Percentiles rank a stretch among this genome's conserved stretches.
phyloP scores from a whole-genome alignment of 768 basidiomycete species.

The Termitomyces sp. region DNA sequence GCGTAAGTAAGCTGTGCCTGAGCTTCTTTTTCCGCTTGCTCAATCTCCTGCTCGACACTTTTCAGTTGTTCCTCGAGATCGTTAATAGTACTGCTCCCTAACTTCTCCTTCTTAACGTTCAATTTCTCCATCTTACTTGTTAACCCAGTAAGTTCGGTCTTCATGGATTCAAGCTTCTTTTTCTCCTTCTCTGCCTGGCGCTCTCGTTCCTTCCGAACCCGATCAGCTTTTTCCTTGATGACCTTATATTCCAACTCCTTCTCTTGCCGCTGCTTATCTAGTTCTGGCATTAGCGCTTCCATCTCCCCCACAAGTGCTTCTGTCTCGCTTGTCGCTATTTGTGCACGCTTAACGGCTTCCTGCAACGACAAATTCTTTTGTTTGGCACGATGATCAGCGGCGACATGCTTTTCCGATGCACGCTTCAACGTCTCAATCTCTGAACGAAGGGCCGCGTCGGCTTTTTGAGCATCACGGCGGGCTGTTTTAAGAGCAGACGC shows the following conservation, averaged over 20 bases:
- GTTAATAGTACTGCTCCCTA: conserved; percentile 51
- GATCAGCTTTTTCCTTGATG: conserved; percentile 46
- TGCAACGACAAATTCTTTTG: conserved; percentile 87
- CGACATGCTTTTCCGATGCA: conserved; percentile 72
- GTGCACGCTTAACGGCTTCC: conserved; percentile 80
- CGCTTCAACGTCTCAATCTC: conserved; percentile 85
- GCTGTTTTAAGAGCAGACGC: conserved; percentile 68
- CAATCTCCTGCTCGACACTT: conserved; percentile 57
- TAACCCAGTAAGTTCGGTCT: conserved; percentile 50
- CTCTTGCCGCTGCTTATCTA: conserved; percentile 30
- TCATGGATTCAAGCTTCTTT: conserved; percentile 50
- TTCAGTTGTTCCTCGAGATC: conserved; percentile 67
- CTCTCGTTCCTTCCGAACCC: conserved; percentile 37
- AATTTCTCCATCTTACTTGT: conserved; percentile 66
- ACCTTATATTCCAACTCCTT: conserved; percentile 37
- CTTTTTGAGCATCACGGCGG: conserved; percentile 78
- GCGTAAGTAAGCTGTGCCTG: conserved; percentile 8
- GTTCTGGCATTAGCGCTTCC: conserved; percentile 35
- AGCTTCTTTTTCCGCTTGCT: conserved; percentile 32
- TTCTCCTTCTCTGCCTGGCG: conserved; percentile 39
- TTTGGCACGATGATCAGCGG: conserved; percentile 71
- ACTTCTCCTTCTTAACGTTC: conserved; percentile 55
- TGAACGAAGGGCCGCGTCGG: conserved; percentile 71
- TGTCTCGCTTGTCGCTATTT: conserved; percentile 44
- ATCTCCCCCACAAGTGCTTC: conserved; percentile 42